Evolutionary conservation across 495 filamentous ascomycete genomes (phyloP), one percentile per base, ranked within the genome.

Genomic region (Hyaloscypha bicolor): DNA sequence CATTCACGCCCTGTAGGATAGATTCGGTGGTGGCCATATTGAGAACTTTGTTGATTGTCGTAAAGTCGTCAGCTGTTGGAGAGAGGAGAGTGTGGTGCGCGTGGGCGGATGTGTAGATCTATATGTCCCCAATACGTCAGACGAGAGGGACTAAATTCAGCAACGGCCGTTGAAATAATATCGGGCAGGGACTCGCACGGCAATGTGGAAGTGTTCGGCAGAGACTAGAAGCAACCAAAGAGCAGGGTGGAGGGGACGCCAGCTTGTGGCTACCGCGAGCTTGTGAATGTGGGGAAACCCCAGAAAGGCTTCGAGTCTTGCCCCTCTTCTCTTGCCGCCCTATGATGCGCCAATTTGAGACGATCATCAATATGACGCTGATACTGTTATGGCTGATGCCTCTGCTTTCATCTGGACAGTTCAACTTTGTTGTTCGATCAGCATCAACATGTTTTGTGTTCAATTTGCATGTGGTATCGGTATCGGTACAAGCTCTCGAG

Each of bases 1-100:
- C 85, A 76, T 88, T 85, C 69, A 97, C 95, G 80, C 93, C 93
- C 81, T 93, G 90, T 70, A 97, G 88, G 76, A 96, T 89, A 42
- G 80, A 74, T 66, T 96, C 91, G 75, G 86, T 83, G 71, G 82
- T 82, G 62, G 87, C 83, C 92, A 95, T 95, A 65, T 62, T 88
- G 73, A 52, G 14, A 53, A 22, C 11, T 14, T 25, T 55, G 60
- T 56, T 42, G 21, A 9, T n/a, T 35, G 5, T 51, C 14, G 21
- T n/a, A 16, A 25, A 19, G 31, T 62, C 30, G 62, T 64, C 16
- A 11, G n/a, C 4, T 31, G 30, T 35, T 42, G n/a, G 9, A 25
- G 32, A 21, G 51, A 67, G 32, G 25, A 55, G 51, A 37, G 22
- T 51, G 32, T 19, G 35, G 19, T 51, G 42, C 16, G 61, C 56